These are phyloP conservation scores for Candida glucosophila DNA, from an alignment of 1,139 yeast species.

Conservation along the genomic window DNA sequence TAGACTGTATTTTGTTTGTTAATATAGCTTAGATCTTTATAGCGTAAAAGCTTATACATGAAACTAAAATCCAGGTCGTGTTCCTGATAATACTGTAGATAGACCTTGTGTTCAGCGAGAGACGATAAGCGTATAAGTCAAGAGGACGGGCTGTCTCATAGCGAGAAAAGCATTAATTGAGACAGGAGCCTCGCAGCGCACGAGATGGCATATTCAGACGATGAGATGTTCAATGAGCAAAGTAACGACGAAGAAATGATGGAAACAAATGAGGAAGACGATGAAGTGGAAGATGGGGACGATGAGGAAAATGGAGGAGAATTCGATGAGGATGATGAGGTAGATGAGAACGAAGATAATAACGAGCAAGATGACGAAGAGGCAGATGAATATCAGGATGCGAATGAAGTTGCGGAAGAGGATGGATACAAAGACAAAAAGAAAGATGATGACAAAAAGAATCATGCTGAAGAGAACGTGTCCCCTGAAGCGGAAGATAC, in stretches of 20 bases:
- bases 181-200: no score
- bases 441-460: not conserved
- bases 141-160: no score
- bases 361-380: conserved; percentile 8
- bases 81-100: no score
- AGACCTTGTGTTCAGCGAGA: no score
- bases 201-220: no score
- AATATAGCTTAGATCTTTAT: no score
- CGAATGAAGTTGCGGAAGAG: conserved; percentile 5
- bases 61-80: no score
- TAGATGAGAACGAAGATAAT: conserved; percentile 9
- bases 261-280: conserved; percentile 13
- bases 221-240: conserved; percentile 18
- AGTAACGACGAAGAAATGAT: conserved; percentile 15
- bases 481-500: not conserved
- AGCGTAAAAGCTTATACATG: no score
- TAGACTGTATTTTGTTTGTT: conserved; percentile 22
- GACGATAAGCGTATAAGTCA: no score
- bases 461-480: not conserved
- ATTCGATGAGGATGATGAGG: conserved; percentile 11
- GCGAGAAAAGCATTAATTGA: no score
- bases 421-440: conserved; percentile 1
- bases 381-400: conserved; percentile 6
- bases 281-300: conserved; percentile 11
- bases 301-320: conserved; percentile 14